Percentiles rank a stretch among this genome's conserved stretches.
phyloP scores from a whole-genome alignment of 768 basidiomycete genomes.

The Suillus cothurnatus region DNA sequence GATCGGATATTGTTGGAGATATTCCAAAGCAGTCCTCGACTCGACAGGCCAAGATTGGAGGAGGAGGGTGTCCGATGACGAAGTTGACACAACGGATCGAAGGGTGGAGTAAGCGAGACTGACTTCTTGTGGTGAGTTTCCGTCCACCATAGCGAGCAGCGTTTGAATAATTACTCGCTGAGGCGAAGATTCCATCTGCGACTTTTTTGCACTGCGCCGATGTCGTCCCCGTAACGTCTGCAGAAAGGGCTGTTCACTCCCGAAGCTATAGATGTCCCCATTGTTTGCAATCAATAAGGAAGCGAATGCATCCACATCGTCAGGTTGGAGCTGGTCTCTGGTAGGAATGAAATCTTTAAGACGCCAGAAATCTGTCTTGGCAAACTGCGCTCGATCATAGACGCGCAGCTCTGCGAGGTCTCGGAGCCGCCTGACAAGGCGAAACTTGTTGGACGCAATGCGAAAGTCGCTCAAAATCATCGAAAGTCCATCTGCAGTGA shows the following conservation, averaged over 20 bases:
- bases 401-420: slow-evolving; percentile 44
- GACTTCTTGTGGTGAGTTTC: slow-evolving; percentile 48
- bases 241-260: slow-evolving; percentile 47
- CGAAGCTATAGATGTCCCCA: slow-evolving; percentile 65
- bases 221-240: slow-evolving; percentile 46
- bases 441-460: slow-evolving; percentile 77
- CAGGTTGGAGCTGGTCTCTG: slow-evolving; percentile 52
- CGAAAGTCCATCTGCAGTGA: slow-evolving; percentile 51
- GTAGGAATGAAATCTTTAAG: slow-evolving; percentile 77
- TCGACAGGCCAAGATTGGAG: slow-evolving; percentile 40
- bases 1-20: slow-evolving; percentile 49
- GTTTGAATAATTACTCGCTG: slow-evolving; percentile 54
- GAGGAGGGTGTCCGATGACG: slow-evolving; percentile 31
- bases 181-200: slow-evolving; percentile 32
- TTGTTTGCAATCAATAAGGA: slow-evolving; percentile 58
- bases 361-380: slow-evolving; percentile 75
- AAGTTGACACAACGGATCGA: slow-evolving; percentile 52
- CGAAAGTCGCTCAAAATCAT: slow-evolving; percentile 56
- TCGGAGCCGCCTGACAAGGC: slow-evolving; percentile 66
- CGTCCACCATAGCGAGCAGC: slow-evolving; percentile 61
- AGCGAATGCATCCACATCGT: slow-evolving; percentile 75
- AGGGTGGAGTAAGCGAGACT: slow-evolving; percentile 66
- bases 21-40: slow-evolving; percentile 47
- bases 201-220: slow-evolving; percentile 10
- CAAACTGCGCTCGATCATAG: slow-evolving; percentile 49